A percentile compares a stretch with the other conserved stretches of the same genome.
Evolutionary conservation across 202 grass and related monocot genomes (phyloP).

Genomic region (Panicum virgatum): DNA sequence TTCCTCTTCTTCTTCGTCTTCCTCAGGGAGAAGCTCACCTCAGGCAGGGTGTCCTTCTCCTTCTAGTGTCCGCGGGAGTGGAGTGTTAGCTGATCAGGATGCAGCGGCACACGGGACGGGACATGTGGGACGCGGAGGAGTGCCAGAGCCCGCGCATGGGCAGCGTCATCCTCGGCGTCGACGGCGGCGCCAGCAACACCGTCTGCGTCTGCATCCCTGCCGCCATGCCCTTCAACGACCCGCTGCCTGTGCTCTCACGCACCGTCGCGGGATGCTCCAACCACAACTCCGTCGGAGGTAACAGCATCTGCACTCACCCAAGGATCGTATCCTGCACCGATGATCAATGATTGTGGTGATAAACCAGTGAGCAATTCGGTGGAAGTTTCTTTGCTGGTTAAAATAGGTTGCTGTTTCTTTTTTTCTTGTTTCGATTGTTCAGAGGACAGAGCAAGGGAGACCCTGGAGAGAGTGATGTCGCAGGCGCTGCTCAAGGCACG

Average conservation of each 20-base stretch:
- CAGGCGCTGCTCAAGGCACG: constrained; percentile 66
- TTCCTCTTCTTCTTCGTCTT: too few relatives aligned
- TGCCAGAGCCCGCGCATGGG: constrained; percentile 37
- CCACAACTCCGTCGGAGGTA: constrained; percentile 83
- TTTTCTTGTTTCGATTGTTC: constrained; percentile 29
- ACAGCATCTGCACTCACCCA: not conserved
- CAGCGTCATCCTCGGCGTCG: constrained; percentile 72
- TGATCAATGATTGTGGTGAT: not conserved
- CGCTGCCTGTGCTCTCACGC: constrained; percentile 64
- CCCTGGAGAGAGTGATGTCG: constrained; percentile 66
- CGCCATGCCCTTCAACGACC: constrained; percentile 53
- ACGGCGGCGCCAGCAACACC: constrained; percentile 71
- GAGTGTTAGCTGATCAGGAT: constrained; percentile 13
- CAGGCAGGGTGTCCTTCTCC: not conserved
- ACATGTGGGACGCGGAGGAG: constrained; percentile 51
- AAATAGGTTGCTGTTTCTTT: not conserved
- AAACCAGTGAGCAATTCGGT: not conserved
- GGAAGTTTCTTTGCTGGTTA: not conserved
- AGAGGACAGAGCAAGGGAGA: constrained; percentile 69
- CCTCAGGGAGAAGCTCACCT: too few relatives aligned
- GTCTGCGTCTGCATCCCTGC: constrained; percentile 78
- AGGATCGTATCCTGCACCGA: not conserved
- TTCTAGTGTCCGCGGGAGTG: not conserved
- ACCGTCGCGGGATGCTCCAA: constrained; percentile 72
- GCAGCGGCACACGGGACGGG: constrained; percentile 45